Percentiles rank a stretch among this genome's conserved stretches.
Evolutionary conservation across 2,329 filamentous ascomycete species (phyloP).

Genomic region (Pseudogymnoascus destructans): DNA sequence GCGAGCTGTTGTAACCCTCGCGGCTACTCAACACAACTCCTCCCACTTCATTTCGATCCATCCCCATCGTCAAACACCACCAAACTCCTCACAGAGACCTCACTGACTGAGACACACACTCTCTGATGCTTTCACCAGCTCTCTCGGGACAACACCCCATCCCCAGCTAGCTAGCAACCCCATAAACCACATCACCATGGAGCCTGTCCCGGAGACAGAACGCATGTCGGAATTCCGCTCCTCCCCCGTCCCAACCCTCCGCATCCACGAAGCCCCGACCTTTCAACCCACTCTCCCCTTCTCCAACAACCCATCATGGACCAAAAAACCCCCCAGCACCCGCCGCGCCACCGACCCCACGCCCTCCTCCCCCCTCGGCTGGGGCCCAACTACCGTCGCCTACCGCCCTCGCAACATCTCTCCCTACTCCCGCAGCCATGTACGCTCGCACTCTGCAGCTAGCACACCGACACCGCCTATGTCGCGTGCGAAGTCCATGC

Average conservation of each 20-base stretch:
- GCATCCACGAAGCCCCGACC: conserved; percentile 27
- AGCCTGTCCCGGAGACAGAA: conserved; percentile 55
- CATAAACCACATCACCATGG: conserved; percentile 35
- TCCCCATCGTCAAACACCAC: background rate
- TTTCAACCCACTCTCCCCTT: background rate
- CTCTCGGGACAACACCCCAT: background rate
- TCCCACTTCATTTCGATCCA: background rate
- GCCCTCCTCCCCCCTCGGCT: conserved; percentile 39
- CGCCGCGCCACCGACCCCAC: conserved; percentile 47
- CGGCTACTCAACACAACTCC: background rate
- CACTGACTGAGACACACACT: background rate
- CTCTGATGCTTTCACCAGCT: background rate
- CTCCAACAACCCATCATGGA: conserved; percentile 3
- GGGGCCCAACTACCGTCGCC: conserved; percentile 33
- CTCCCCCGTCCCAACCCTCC: conserved; percentile 41
- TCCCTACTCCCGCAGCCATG: conserved; percentile 43
- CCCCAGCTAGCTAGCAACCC: background rate
- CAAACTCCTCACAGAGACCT: background rate
- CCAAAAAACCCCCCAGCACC: conserved; percentile 37
- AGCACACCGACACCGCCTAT: conserved; percentile 42
- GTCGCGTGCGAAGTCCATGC: conserved; percentile 51
- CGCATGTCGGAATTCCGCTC: conserved; percentile 53
- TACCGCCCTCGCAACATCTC: conserved; percentile 51
- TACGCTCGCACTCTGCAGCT: conserved; percentile 44
- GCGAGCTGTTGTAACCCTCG: background rate